These are phyloP conservation scores for Aureobasidium vineae DNA, from an alignment of 2,329 filamentous ascomycete species.

Conservation along the genomic window DNA sequence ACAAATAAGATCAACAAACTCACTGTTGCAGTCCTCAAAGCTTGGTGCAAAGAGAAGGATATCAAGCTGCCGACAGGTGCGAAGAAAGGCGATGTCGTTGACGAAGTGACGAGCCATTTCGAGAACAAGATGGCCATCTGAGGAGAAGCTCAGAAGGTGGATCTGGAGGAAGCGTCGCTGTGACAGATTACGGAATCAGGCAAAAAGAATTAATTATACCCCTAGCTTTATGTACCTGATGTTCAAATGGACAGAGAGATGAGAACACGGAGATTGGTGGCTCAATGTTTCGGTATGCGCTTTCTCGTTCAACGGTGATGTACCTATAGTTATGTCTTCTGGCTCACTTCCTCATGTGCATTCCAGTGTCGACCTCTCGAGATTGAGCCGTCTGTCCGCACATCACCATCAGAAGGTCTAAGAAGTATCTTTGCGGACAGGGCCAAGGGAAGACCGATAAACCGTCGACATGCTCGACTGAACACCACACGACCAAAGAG, in stretches of 20 bases:
- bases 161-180: background rate
- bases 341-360: too few species aligned
- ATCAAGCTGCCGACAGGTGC: conserved; percentile 29
- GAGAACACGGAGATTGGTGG: background rate
- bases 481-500: too few species aligned
- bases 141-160: background rate
- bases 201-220: background rate
- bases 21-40: conserved; percentile 38
- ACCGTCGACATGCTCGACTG: too few species aligned
- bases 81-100: conserved; percentile 40
- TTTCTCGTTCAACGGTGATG: background rate
- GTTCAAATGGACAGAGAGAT: background rate
- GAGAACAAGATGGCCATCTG: conserved; percentile 39
- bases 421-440: too few species aligned
- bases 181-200: background rate
- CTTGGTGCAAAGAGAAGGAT: conserved; percentile 36
- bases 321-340: background rate
- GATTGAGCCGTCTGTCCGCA: too few species aligned
- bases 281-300: background rate
- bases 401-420: too few species aligned
- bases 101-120: conserved; percentile 39
- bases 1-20: conserved; percentile 46
- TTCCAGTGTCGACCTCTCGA: too few species aligned
- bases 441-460: too few species aligned
- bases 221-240: background rate